phyloP scores from a whole-genome alignment of 2,329 filamentous ascomycete genomes.

The Neurospora crassa region DNA sequence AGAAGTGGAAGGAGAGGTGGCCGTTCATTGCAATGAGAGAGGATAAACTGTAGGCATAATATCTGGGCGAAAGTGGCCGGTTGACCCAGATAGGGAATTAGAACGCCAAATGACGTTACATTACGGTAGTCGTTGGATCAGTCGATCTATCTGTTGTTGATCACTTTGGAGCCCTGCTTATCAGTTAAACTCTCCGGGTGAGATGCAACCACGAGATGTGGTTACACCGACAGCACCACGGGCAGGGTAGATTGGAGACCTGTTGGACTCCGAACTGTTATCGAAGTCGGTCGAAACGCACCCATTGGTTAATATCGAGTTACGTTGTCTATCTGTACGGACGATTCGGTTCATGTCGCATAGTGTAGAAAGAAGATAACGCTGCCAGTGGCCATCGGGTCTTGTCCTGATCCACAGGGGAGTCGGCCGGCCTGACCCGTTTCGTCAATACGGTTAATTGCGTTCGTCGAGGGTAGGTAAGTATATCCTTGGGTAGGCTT shows the following conservation, averaged over 20 bases:
- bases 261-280: not conserved
- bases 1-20: not conserved
- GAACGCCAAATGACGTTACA: not conserved
- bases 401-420: not conserved
- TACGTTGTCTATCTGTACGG: not conserved
- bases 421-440: not conserved
- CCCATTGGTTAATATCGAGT: not conserved
- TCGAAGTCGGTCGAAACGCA: too few relatives aligned
- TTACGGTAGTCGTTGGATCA: not conserved
- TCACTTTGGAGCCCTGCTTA: not conserved
- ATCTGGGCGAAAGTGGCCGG: not conserved
- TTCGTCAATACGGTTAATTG: not conserved
- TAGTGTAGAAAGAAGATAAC: not conserved
- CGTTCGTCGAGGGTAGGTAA: not conserved
- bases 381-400: not conserved
- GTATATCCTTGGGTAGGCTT: not conserved
- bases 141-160: not conserved
- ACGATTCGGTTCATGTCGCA: not conserved
- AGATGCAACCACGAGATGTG: not conserved
- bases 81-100: not conserved
- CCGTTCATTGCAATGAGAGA: not conserved
- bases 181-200: not conserved
- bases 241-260: not conserved
- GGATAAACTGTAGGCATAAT: not conserved
- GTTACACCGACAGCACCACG: not conserved